Evolutionary conservation across 2,329 filamentous ascomycete species (phyloP).

Genomic region (Corniculantispora saksenae): DNA sequence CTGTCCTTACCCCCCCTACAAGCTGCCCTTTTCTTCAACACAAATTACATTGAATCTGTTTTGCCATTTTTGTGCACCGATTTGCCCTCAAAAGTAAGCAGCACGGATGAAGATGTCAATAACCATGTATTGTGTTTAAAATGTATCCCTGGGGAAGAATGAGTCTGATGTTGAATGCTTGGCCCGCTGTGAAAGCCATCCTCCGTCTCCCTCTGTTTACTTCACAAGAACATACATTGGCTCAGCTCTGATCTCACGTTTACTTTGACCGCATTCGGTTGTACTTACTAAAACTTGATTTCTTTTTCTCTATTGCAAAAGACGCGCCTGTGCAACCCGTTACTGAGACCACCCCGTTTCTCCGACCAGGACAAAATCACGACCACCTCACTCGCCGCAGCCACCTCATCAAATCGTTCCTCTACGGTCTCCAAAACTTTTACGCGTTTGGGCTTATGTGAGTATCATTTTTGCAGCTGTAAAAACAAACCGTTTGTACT

Average conservation of each 20-base stretch:
- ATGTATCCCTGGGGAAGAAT: background rate
- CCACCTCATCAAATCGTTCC: constrained; percentile 74
- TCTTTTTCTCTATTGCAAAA: background rate
- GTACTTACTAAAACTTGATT: constrained; percentile 11
- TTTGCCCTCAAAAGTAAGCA: background rate
- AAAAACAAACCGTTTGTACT: background rate
- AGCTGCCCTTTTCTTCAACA: background rate
- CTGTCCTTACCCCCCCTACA: constrained; percentile 16
- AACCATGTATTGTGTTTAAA: background rate
- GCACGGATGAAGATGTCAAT: background rate
- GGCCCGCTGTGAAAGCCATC: background rate
- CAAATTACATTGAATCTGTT: background rate
- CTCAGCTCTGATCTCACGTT: background rate
- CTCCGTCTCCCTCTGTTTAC: background rate
- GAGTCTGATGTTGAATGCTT: background rate
- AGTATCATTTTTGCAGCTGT: constrained; percentile 44
- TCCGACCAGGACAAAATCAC: constrained; percentile 73
- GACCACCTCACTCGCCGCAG: constrained; percentile 63
- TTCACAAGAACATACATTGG: background rate
- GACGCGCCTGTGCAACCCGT: constrained; percentile 30
- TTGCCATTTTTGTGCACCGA: background rate
- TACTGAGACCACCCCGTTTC: constrained; percentile 65
- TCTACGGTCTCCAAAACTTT: constrained; percentile 94
- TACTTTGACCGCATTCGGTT: background rate
- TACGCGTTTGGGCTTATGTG: constrained; percentile 99